Conservation (phyloP, 1,284 basidiomycete species). For the Ustilago cynodontis region DNA sequence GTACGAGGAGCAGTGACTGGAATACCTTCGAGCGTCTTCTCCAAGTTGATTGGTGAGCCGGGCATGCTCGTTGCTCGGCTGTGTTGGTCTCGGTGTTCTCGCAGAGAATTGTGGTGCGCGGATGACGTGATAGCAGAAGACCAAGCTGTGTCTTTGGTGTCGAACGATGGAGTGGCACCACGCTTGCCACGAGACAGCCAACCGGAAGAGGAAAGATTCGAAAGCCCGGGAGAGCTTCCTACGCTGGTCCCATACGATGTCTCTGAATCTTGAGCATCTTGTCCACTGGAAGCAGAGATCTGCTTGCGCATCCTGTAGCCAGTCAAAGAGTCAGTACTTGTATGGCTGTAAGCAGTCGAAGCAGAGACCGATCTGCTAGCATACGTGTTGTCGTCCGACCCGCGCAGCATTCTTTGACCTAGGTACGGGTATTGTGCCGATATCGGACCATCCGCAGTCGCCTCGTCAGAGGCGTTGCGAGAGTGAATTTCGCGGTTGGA, state of each 20-base stretch:
- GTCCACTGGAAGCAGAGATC: slow-evolving; percentile 28
- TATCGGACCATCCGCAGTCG: slow-evolving; percentile 1
- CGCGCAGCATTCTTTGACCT: slow-evolving; percentile 23
- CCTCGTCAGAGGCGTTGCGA: slow-evolving; percentile 9
- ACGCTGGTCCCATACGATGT: slow-evolving; percentile 49
- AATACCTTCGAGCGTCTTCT: slow-evolving; percentile 14
- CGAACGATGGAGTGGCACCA: slow-evolving; percentile 7
- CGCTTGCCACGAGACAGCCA: slow-evolving; percentile 21
- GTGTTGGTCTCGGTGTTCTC: background rate
- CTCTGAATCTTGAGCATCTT: slow-evolving; percentile 42
- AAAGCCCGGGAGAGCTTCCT: slow-evolving; percentile 36
- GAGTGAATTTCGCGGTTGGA: background rate
- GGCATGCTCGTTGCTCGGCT: slow-evolving; percentile 6
- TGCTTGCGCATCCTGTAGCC: slow-evolving; percentile 39
- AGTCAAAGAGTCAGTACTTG: slow-evolving; percentile 32
- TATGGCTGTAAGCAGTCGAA: slow-evolving; percentile 37
- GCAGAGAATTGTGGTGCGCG: background rate
- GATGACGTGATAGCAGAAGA: slow-evolving; percentile 16
- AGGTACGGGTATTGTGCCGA: slow-evolving; percentile 3
- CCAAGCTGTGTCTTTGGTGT: slow-evolving; percentile 21
- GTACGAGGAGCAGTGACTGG: background rate
- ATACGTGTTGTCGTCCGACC: slow-evolving; percentile 14
- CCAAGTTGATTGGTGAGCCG: slow-evolving; percentile 15
- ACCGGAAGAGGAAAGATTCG: slow-evolving; percentile 14
- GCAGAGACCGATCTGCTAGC: slow-evolving; percentile 40